Conservation (phyloP, 1,284 basidiomycete genomes). For the Sporisorium graminicola region DNA sequence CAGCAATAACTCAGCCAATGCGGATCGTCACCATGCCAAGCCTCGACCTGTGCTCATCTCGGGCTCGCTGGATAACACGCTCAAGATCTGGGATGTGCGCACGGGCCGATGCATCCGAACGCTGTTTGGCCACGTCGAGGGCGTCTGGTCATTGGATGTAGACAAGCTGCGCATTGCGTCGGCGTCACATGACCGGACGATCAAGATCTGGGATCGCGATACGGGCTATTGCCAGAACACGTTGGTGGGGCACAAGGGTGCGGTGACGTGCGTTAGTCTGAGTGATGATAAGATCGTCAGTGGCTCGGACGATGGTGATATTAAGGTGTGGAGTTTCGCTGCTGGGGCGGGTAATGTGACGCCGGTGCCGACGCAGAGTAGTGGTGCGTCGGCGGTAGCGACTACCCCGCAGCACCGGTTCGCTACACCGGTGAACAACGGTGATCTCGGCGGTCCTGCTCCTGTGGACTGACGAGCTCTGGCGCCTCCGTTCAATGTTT, state of each 20-base stretch:
- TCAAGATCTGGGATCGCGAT: constrained; percentile 91
- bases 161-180: constrained; percentile 92
- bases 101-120: constrained; percentile 83
- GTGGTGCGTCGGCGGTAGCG: too few relatives aligned
- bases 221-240: constrained; percentile 89
- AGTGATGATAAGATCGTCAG: constrained; percentile 96
- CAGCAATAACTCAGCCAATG: not conserved
- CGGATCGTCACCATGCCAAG: constrained; percentile 19
- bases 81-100: constrained; percentile 96
- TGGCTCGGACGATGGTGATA: constrained; percentile 87
- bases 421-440: not conserved
- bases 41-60: constrained; percentile 80
- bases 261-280: constrained; percentile 89
- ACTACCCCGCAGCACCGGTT: constrained; percentile 22
- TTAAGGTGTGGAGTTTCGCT: constrained; percentile 71
- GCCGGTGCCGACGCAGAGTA: not conserved
- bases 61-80: constrained; percentile 93
- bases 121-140: constrained; percentile 91
- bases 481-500: not conserved
- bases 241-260: constrained; percentile 91
- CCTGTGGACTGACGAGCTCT: constrained; percentile 3
- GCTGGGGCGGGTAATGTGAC: constrained; percentile 2
- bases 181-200: constrained; percentile 90
- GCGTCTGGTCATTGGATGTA: constrained; percentile 93
- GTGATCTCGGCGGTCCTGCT: constrained; percentile 22